phyloP scores from a whole-genome alignment of 148 eudicot species.

The Rhododendron mucronatum region DNA sequence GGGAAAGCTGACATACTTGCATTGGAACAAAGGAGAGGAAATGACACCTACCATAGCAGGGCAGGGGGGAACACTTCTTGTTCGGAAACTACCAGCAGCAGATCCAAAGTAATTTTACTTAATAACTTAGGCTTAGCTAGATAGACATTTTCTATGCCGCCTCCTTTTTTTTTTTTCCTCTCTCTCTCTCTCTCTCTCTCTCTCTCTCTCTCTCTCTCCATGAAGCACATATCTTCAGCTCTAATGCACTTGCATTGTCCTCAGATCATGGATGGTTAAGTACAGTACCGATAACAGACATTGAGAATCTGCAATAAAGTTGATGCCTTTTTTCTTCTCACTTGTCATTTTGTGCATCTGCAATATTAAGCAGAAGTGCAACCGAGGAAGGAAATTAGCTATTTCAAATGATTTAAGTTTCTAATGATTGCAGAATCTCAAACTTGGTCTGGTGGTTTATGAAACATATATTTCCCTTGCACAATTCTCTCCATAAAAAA shows the following conservation, averaged over 20 bases:
- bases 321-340: not conserved
- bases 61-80: constrained; percentile 84
- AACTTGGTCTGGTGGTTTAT: not conserved
- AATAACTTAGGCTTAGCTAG: not conserved
- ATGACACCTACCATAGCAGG: constrained; percentile 72
- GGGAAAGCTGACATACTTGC: constrained; percentile 78
- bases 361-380: not conserved
- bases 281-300: not conserved
- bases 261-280: not conserved
- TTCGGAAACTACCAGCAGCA: constrained; percentile 68
- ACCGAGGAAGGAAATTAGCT: not conserved
- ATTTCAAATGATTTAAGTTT: not conserved
- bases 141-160: not conserved
- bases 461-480: not conserved
- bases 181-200: no score
- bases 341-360: not conserved
- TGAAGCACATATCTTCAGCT: not conserved
- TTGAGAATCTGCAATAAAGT: not conserved
- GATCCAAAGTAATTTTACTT: constrained; percentile 53
- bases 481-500: not conserved
- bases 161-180: not conserved
- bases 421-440: not conserved
- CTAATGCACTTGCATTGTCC: not conserved
- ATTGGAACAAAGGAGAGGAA: constrained; percentile 77
- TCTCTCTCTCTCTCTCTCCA: no score